Base-by-base conservation (phyloP, 2,329 filamentous ascomycete genomes). In the Lachnum nothofagi region DNA sequence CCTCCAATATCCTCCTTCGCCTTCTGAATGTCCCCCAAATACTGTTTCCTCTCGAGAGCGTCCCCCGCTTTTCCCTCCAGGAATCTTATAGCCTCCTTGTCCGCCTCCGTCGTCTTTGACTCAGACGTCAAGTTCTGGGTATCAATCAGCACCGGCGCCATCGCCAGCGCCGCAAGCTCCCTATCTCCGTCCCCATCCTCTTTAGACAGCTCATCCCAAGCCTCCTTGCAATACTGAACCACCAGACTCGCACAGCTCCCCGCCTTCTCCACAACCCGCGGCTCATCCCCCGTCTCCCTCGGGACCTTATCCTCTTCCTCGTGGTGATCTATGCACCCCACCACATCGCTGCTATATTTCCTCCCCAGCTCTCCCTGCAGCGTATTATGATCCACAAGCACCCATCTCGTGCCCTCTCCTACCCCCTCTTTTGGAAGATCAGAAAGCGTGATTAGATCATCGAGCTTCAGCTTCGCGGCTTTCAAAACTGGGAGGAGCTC, bases 351-450 rank as follows among this genome's bases (percentile, higher is more conserved):
- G 0, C 69, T 68, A 60, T 80, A 87, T 14, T 72, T 66, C 31
- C 64, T 67, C 14, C 73, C 77, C 14, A 91, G 70, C 12, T 68
- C 60, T 0, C 86, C 85, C 5, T 84, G 83, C 41, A 88, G 71
- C 1, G 72, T 75, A 63, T 93, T 93, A 71, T 93, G 88, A 68
- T 93, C 88, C 3, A 93, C 86, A 1, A 93, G 72, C 16, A 88
- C 68, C 85, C 85, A 90, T 42, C 71, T 72, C 1, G 85, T 84
- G 56, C n/a, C n/a, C n/a, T 24, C 59, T 5, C 14, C 20, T 5
- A 24, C n/a, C 10, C 24, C 16, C 19, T 31, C 8, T 9, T n/a
- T 76, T 72, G 3, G 72, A 0, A 84, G 64, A 54, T 85, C 80
- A 53, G 77, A 74, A 3, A 83, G 67, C 0, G 79, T 91, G 48